phyloP scores from a whole-genome alignment of 352 stramenopile species.

The Globisporangium acanthophoron region DNA sequence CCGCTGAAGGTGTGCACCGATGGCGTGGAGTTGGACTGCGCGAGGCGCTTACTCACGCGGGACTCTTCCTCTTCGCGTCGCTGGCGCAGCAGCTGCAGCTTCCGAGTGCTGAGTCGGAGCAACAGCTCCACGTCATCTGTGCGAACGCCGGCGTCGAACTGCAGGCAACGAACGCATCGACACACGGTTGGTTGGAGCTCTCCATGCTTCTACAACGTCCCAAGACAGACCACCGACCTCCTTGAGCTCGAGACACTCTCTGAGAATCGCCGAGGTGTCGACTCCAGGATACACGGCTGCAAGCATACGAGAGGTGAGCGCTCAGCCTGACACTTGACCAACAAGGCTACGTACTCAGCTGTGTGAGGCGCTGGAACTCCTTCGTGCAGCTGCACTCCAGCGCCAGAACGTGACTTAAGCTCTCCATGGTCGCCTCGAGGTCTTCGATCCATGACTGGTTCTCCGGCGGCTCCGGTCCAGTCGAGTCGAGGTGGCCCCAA shows the following conservation, averaged over 20 bases:
- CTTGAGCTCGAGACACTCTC: constrained; percentile 6
- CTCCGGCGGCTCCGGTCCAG: neutral
- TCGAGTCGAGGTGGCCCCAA: neutral
- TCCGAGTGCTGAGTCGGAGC: constrained; percentile 10
- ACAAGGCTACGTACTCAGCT: constrained; percentile 8
- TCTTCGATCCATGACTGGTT: neutral
- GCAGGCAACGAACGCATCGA: neutral
- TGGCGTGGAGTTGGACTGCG: neutral
- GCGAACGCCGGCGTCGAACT: constrained; percentile 14
- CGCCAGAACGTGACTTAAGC: constrained; percentile 6
- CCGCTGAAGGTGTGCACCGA: neutral
- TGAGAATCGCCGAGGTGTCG: neutral
- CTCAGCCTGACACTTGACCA: neutral
- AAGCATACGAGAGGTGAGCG: neutral
- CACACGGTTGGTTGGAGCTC: too few species aligned
- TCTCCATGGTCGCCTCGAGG: neutral
- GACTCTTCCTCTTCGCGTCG: constrained; percentile 10
- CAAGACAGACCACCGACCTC: constrained; percentile 3
- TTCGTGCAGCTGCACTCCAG: constrained; percentile 7
- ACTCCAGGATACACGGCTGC: constrained; percentile 11
- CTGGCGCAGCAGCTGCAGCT: constrained; percentile 12
- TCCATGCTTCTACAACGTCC: neutral
- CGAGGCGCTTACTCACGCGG: neutral
- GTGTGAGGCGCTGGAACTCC: constrained; percentile 12
- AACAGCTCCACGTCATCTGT: constrained; percentile 11